Base-by-base conservation (phyloP, 1,284 basidiomycete genomes). In the Apiotrichum sp. region DNA sequence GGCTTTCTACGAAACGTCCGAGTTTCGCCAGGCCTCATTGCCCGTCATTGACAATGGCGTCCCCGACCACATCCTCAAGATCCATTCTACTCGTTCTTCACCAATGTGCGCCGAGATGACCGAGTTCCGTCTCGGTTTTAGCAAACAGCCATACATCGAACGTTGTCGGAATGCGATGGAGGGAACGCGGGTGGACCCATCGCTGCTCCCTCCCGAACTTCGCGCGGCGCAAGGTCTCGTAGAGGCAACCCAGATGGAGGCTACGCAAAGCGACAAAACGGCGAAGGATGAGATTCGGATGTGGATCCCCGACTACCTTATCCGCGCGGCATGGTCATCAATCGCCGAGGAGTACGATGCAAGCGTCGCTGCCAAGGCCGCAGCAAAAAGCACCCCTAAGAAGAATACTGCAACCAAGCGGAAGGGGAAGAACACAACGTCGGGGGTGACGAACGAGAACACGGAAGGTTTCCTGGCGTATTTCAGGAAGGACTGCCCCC, bases 351-450 rank as follows among this genome's bases (percentile, higher is more conserved):
- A 34, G 4, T 70, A 64, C 47, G 64, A 69, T 13, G 59, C 62
- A 6, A 59, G 61, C n/a, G 32, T 61, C 36, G 64, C 60, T 1
- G 63, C 58, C 7, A 68, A 69, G 39, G 49, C 14, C 1, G 47
- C 46, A 2, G 79, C 90, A 9, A 84, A 84, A 8, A 87, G 86
- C 0, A 40, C 40, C 16, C 44, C 45, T 0, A 47, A 51, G 40
- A 52, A 35, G 41, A 56, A 60, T 1, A 53, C 16, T 59, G 33
- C 39, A 32, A n/a, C 9, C 16, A 40, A 16, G 31, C 45, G n/a
- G 7, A 58, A 31, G 44, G n/a, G 32, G 40, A 8, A 43, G 40
- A 51, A 52, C 36, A 13, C 8, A 13, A 38, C 36, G 50, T 40
- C 42, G 5, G 47, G 40, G 2, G 32, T 41, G 3, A 16, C 44